Percentiles rank a stretch among this genome's conserved stretches.
Evolutionary conservation across 129 eudicot species (phyloP).

Genomic region (Lonicera japonica): DNA sequence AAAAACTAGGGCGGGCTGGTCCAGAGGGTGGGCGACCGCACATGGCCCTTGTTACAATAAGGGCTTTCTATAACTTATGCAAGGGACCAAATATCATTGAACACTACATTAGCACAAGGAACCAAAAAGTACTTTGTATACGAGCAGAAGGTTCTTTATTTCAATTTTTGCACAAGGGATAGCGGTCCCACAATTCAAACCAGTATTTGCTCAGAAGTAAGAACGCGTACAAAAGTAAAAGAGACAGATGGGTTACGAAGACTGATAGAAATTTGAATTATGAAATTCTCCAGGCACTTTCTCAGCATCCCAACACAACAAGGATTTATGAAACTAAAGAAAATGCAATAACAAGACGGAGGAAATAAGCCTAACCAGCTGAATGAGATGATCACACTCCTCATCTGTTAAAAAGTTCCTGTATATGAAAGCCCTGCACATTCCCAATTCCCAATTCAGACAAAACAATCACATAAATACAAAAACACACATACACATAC

Average conservation of each 20-base stretch:
- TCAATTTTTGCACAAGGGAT: too few relatives aligned
- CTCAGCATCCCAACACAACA: conserved; percentile 11
- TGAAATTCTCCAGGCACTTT: not conserved
- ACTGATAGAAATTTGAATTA: not conserved
- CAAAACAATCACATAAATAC: conserved; percentile 3
- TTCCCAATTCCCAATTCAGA: not conserved
- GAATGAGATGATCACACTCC: conserved; percentile 88
- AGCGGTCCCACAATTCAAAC: too few relatives aligned
- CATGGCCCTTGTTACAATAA: too few relatives aligned
- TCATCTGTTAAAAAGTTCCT: conserved; percentile 60
- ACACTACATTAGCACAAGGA: too few relatives aligned
- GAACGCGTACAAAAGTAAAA: not conserved
- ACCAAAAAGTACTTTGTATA: too few relatives aligned
- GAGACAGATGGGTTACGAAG: not conserved
- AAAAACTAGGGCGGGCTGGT: too few relatives aligned
- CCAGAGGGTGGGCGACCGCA: too few relatives aligned
- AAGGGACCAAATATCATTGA: too few relatives aligned
- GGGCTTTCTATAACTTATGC: too few relatives aligned
- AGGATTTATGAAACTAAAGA: too few relatives aligned
- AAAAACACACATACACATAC: conserved; percentile 7
- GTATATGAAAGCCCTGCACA: conserved; percentile 61
- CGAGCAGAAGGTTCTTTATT: too few relatives aligned
- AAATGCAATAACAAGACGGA: not conserved
- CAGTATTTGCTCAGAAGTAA: not conserved
- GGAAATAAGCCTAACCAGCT: conserved; percentile 35